Base-by-base conservation (phyloP, 192 early-diverging fungal genomes). In the Podila horticola region DNA sequence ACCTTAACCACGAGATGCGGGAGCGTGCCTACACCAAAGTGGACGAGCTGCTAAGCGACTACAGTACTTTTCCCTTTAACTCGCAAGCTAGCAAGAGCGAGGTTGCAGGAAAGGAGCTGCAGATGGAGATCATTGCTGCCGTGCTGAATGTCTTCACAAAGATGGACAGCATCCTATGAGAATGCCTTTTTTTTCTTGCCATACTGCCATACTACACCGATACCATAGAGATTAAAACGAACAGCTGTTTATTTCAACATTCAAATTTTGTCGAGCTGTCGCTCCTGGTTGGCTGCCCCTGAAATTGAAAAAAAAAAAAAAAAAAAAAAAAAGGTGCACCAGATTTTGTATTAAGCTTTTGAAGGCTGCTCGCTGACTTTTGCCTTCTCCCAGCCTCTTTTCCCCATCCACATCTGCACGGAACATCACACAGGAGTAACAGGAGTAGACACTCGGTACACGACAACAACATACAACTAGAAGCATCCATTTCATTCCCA, bases 31-130 rank as follows among this genome's bases (percentile, higher is more conserved):
- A 96, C 69, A 84, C 90, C 49, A 88, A 94, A 36, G 97, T 96
- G 11, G 97, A 99, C 82, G 94, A 95, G 58, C 83, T 97, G 64
- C 86, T 99, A 85, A 93, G 93, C 66, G 94, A 94, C 51, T 96
- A 95, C 74, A 93, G 95, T 12, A 71, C 79, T 30, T 94, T 88
- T 88, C 92, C 93, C 15, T 92, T 92, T 72, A 82, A 86, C 60
- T 86, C 85, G 20, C 75, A 83, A 13, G 88, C 87, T 45, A 86
- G 87, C 66, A 69, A 91, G 72, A 86, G 85, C 55, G 74, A 91
- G 34, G 73, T 79, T 4, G 77, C 84, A 12, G 87, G 88, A 61
- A 92, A 87, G 65, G 87, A 88, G 26, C 84, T 92, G 74, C 90
- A 90, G 24, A 77, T 91, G 60, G 92, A 94, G 66, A 86, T 94